Conservation (phyloP, 768 basidiomycete species). For the Mycena haematopus region DNA sequence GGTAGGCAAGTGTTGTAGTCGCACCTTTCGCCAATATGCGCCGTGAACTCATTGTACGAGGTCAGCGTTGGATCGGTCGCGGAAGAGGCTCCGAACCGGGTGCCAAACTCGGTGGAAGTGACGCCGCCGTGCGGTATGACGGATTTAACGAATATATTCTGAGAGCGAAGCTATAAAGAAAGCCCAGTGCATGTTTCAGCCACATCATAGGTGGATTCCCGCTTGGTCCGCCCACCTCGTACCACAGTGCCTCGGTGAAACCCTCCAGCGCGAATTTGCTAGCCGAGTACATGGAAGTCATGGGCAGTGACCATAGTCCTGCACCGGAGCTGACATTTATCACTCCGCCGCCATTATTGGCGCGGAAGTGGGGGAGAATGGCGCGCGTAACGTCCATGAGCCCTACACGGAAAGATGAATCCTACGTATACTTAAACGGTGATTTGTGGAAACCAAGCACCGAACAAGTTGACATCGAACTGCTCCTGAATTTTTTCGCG, state of each 20-base stretch:
- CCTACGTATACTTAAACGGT: not conserved
- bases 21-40: constrained; percentile 21
- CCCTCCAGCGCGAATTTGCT: constrained; percentile 35
- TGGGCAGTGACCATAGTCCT: constrained; percentile 30
- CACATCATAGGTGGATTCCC: not conserved
- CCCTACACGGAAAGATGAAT: constrained; percentile 9
- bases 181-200: no score
- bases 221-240: constrained; percentile 7
- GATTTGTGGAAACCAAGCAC: not conserved
- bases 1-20: no score
- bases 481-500: constrained; percentile 31
- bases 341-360: constrained; percentile 28
- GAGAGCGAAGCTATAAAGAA: constrained; percentile 27
- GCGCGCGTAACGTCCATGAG: constrained; percentile 33
- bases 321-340: constrained; percentile 34
- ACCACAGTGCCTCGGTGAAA: constrained; percentile 33
- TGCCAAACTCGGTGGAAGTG: constrained; percentile 23
- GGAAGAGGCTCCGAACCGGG: constrained; percentile 20
- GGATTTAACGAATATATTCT: constrained; percentile 33
- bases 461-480: constrained; percentile 32
- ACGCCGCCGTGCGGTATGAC: constrained; percentile 33
- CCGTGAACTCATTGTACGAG: constrained; percentile 23
- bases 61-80: constrained; percentile 15
- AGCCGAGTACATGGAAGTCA: constrained; percentile 30
- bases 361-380: constrained; percentile 32